Conservation (phyloP, 371 early-diverging fungal species). For the Coelomomyces lativittatus region DNA sequence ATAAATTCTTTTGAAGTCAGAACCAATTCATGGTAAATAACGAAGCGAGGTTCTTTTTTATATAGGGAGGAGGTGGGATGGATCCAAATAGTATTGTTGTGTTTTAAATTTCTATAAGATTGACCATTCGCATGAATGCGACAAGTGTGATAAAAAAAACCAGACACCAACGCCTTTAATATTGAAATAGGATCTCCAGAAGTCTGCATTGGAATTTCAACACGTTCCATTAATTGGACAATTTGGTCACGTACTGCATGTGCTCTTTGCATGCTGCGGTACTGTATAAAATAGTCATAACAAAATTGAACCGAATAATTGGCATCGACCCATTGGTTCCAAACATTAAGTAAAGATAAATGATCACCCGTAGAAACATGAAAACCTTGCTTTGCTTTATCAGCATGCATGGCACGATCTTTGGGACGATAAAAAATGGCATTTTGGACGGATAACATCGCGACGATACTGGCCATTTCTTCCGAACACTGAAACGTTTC, state of each 20-base stretch:
- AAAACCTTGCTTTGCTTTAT: conserved; percentile 74
- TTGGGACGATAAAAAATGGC: conserved; percentile 82
- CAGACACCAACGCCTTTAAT: conserved; percentile 73
- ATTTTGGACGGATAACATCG: conserved; percentile 82
- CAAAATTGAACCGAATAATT: conserved; percentile 87
- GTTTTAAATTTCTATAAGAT: conserved; percentile 75
- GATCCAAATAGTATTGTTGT: conserved; percentile 71
- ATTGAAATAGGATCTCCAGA: conserved; percentile 58
- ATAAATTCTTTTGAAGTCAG: conserved; percentile 84
- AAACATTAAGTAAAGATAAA: conserved; percentile 70
- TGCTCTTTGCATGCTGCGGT: conserved; percentile 71
- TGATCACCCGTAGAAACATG: conserved; percentile 78
- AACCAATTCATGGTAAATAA: conserved; percentile 81
- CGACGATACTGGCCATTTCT: conserved; percentile 65
- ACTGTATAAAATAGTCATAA: conserved; percentile 85
- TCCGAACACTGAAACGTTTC: conserved; percentile 83
- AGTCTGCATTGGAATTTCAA: conserved; percentile 62
- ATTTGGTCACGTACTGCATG: conserved; percentile 88
- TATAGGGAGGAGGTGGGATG: conserved; percentile 60
- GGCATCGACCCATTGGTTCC: conserved; percentile 85
- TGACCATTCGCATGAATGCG: conserved; percentile 65
- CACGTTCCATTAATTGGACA: conserved; percentile 72
- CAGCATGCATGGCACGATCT: conserved; percentile 79
- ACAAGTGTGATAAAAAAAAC: conserved; percentile 87
- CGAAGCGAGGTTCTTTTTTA: conserved; percentile 40